Conservation (phyloP, 164 flowering plant genomes). For the Saururus chinensis region DNA sequence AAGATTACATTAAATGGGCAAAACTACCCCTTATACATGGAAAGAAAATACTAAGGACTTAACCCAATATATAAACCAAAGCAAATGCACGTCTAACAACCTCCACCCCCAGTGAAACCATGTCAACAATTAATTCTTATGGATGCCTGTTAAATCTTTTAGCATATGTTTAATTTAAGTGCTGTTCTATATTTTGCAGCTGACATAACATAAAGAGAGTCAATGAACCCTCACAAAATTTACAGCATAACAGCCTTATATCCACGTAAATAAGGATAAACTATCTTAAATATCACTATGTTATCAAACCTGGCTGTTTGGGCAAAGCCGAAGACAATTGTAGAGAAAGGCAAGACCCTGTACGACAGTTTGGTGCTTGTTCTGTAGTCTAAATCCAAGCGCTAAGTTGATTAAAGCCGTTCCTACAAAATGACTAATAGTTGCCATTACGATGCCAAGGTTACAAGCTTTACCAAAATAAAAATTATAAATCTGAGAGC, state of each 20-base stretch:
- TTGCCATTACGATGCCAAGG: background rate
- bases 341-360: conserved; percentile 83
- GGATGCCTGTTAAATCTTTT: too few relatives aligned
- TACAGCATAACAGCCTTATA: background rate
- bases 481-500: background rate
- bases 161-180: too few relatives aligned
- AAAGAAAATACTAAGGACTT: too few relatives aligned
- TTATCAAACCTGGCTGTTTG: conserved; percentile 56
- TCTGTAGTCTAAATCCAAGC: conserved; percentile 68
- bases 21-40: too few relatives aligned
- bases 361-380: conserved; percentile 60
- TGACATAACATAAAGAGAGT: too few relatives aligned
- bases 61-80: too few relatives aligned
- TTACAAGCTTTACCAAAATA: background rate
- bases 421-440: conserved; percentile 26
- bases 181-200: too few relatives aligned
- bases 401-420: conserved; percentile 75
- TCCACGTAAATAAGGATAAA: background rate
- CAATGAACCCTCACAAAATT: too few relatives aligned
- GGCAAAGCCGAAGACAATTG: conserved; percentile 48
- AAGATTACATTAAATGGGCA: too few relatives aligned
- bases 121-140: too few relatives aligned
- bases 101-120: too few relatives aligned
- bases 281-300: background rate
- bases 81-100: too few relatives aligned